phyloP scores from a whole-genome alignment of 2,329 filamentous ascomycete genomes.

The Colletotrichum tamarilloi region DNA sequence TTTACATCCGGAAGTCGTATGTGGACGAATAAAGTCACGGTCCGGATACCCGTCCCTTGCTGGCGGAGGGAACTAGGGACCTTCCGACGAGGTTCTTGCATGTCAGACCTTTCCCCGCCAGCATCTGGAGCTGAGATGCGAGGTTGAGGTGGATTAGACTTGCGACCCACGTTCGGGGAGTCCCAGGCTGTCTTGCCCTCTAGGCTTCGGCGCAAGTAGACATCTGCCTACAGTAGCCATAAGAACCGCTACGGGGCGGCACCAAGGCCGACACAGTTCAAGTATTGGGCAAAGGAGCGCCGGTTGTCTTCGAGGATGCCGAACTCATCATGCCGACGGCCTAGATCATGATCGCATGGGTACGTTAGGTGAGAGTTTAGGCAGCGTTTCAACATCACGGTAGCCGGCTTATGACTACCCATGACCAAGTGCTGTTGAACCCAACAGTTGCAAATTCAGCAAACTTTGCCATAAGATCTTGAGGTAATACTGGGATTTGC shows the following conservation, averaged over 20 bases:
- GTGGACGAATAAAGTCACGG: background rate
- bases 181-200: background rate
- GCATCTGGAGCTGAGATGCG: background rate
- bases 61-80: background rate
- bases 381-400: background rate
- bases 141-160: background rate
- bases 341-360: background rate
- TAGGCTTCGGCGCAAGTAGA: background rate
- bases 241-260: too few relatives aligned
- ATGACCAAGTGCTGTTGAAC: background rate
- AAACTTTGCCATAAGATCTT: too few relatives aligned
- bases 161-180: background rate
- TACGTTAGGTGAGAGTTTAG: background rate
- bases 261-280: background rate
- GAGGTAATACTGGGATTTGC: too few relatives aligned
- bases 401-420: background rate
- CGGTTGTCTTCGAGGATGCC: background rate
- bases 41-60: background rate
- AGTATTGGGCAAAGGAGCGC: background rate
- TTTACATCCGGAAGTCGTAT: background rate
- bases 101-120: background rate
- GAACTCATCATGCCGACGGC: background rate
- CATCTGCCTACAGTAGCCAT: too few relatives aligned
- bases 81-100: background rate
- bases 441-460: too few relatives aligned